phyloP scores from a whole-genome alignment of 306 rosid genomes.

The Fagus crenata region DNA sequence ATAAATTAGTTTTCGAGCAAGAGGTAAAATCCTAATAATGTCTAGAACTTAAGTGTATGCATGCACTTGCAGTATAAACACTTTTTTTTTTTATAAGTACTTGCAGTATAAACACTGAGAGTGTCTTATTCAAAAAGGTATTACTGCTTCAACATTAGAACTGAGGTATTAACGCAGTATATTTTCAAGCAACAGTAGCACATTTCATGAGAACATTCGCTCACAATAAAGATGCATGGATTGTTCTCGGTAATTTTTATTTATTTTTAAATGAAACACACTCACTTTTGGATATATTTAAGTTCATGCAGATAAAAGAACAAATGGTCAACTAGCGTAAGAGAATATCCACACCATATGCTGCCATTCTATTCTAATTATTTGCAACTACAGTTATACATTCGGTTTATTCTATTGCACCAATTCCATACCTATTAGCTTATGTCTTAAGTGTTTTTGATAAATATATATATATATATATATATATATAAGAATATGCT shows the following conservation, averaged over 20 bases:
- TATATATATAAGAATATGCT: not conserved
- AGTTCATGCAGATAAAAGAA: not conserved
- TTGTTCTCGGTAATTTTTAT: not conserved
- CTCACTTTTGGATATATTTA: not conserved
- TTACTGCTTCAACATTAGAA: not conserved
- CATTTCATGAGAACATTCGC: not conserved
- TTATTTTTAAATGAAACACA: not conserved
- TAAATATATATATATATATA: no score
- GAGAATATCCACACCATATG: not conserved
- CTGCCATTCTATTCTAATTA: not conserved
- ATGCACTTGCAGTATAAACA: not conserved
- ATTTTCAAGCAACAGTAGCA: not conserved
- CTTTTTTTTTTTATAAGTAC: not conserved
- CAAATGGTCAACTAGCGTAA: not conserved
- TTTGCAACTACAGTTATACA: not conserved
- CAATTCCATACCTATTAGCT: slow-evolving; percentile 2
- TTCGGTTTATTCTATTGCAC: slow-evolving; percentile 1
- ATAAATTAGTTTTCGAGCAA: not conserved
- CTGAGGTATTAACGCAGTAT: not conserved
- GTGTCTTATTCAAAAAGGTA: not conserved
- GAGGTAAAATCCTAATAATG: not conserved
- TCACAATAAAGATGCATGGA: not conserved
- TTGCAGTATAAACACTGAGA: not conserved
- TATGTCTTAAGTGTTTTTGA: slow-evolving; percentile 25
- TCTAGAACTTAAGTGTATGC: not conserved